These are phyloP conservation scores for Microbotryomycetes sp. DNA, from an alignment of 1,284 basidiomycete genomes.

Conservation along the genomic window DNA sequence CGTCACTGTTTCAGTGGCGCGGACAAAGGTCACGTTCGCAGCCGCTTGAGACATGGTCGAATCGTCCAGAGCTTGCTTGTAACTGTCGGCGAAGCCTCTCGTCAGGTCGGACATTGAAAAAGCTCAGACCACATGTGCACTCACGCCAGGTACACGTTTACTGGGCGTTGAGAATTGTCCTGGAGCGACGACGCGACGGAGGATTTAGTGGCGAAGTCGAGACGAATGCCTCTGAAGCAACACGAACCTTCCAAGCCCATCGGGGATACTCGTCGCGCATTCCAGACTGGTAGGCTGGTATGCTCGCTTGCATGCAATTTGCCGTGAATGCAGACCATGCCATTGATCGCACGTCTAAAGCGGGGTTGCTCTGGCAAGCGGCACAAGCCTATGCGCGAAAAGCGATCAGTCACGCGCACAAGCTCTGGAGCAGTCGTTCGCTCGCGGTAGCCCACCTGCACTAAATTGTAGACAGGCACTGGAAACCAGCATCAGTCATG, in stretches of 20 bases:
- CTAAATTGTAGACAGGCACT: slow-evolving; percentile 25
- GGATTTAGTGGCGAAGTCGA: no score
- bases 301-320: not conserved
- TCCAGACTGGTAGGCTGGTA: not conserved
- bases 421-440: no score
- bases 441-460: slow-evolving; percentile 13
- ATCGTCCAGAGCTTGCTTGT: not conserved
- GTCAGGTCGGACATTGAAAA: no score
- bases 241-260: not conserved
- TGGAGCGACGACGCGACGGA: no score
- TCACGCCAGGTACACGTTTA: not conserved
- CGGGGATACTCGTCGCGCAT: not conserved
- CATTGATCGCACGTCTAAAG: not conserved
- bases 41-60: not conserved
- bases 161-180: not conserved
- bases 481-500: slow-evolving; percentile 3
- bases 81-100: not conserved
- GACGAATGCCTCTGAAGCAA: not conserved
- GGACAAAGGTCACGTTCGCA: no score
- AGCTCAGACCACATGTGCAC: not conserved
- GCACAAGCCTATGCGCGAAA: slow-evolving; percentile 17
- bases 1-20: no score
- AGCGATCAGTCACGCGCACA: no score
- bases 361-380: slow-evolving; percentile 14
- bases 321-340: not conserved